A percentile compares a stretch with the other conserved stretches of the same genome.
These are phyloP conservation scores for Xylaria hypoxylon DNA, from an alignment of 2,329 filamentous ascomycete genomes.

Conservation along the genomic window DNA sequence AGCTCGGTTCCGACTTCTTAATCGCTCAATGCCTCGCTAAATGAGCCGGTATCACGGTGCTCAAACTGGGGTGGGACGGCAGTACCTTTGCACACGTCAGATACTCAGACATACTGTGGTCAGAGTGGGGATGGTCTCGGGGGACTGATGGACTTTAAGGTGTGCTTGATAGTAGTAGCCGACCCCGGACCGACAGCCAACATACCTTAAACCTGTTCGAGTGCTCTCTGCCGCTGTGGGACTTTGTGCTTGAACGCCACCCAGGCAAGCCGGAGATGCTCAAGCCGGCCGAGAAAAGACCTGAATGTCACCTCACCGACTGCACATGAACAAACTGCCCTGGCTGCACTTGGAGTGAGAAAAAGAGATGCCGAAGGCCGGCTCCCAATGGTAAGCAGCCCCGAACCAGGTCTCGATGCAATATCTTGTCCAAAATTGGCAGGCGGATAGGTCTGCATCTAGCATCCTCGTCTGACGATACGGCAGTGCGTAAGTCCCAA, in stretches of 20 bases:
- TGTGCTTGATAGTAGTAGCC: constrained; percentile 21
- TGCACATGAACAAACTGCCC: constrained; percentile 31
- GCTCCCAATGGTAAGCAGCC: constrained; percentile 36
- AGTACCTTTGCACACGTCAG: constrained; percentile 35
- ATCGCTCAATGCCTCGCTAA: constrained; percentile 26
- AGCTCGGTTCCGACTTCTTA: constrained; percentile 34
- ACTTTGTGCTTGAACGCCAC: constrained; percentile 31
- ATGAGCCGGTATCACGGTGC: constrained; percentile 31
- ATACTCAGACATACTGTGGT: constrained; percentile 29
- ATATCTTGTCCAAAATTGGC: constrained; percentile 35
- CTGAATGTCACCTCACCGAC: constrained; percentile 25
- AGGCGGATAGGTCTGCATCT: constrained; percentile 33
- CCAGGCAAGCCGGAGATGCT: constrained; percentile 28
- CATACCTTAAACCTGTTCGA: constrained; percentile 4
- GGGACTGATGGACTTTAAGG: constrained; percentile 16
- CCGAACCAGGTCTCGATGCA: constrained; percentile 25
- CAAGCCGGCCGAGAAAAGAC: constrained; percentile 34
- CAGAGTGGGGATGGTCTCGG: constrained; percentile 22
- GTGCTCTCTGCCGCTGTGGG: constrained; percentile 29
- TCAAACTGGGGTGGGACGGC: constrained; percentile 31
- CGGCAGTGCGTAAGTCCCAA: constrained; percentile 26
- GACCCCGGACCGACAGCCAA: constrained; percentile 24
- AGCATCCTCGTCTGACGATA: constrained; percentile 25
- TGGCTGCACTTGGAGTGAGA: constrained; percentile 27
- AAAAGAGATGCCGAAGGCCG: constrained; percentile 38